Evolutionary conservation across 1,284 basidiomycete genomes (phyloP).

Genomic region (Malassezia brasiliensis): DNA sequence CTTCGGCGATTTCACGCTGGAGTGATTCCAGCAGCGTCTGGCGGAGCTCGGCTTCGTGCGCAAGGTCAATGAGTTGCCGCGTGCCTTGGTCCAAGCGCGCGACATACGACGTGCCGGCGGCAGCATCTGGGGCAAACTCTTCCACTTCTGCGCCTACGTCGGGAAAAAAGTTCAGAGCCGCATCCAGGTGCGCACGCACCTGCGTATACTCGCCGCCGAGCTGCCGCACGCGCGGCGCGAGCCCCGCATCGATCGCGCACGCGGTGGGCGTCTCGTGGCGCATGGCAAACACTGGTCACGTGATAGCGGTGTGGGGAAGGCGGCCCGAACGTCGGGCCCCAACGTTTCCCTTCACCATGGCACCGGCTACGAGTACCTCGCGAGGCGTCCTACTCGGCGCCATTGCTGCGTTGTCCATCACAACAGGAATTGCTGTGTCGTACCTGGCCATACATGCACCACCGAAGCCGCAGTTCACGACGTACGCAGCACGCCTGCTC

Average conservation of each 20-base stretch:
- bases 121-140: constrained; percentile 6
- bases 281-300: neutral
- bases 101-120: neutral
- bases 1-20: neutral
- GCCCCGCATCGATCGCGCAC: constrained; percentile 10
- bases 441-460: constrained; percentile 5
- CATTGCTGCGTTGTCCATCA: constrained; percentile 3
- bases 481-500: neutral
- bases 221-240: constrained; percentile 11
- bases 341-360: constrained; percentile 6
- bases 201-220: constrained; percentile 3
- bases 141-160: constrained; percentile 12
- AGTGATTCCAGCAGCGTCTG: constrained; percentile 21
- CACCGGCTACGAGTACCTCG: neutral
- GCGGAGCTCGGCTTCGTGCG: constrained; percentile 23
- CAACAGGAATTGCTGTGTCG: neutral
- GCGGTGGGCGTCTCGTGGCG: neutral
- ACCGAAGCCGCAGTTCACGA: constrained; percentile 9
- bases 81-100: constrained; percentile 21
- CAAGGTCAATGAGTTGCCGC: constrained; percentile 30
- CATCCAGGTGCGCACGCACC: neutral
- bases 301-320: neutral
- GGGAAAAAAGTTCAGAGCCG: neutral
- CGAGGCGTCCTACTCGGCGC: neutral
- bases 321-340: neutral